Conservation (phyloP, 805 yeast genomes). For the Zygoascus flipseniorum region DNA sequence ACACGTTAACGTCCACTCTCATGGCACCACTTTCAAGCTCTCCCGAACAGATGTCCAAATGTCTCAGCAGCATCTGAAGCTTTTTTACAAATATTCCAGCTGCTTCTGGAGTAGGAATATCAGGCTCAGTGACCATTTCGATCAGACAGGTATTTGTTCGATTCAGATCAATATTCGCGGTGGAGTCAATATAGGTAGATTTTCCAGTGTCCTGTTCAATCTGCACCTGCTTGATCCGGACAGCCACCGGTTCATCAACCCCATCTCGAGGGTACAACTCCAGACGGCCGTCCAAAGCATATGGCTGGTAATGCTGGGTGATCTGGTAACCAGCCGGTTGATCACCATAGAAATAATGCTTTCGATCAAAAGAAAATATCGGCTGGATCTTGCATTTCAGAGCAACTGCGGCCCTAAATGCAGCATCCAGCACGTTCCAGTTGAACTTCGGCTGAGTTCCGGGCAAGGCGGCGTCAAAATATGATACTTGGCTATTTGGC, state of each 20-base stretch:
- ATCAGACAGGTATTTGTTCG: constrained; percentile 80
- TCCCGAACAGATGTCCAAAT: constrained; percentile 71
- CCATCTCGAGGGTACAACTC: constrained; percentile 47
- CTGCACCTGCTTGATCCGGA: constrained; percentile 72
- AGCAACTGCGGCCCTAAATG: constrained; percentile 66
- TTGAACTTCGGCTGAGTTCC: constrained; percentile 86
- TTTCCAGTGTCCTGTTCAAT: constrained; percentile 94
- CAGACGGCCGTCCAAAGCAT: constrained; percentile 61
- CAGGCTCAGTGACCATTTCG: constrained; percentile 89
- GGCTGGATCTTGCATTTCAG: constrained; percentile 50
- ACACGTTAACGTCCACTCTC: constrained; percentile 91
- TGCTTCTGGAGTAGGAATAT: constrained; percentile 56
- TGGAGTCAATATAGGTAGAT: constrained; percentile 42
- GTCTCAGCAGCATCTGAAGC: constrained; percentile 62
- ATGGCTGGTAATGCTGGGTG: constrained; percentile 79
- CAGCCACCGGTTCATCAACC: constrained; percentile 34
- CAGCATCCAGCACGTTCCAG: constrained; percentile 60
- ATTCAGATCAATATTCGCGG: constrained; percentile 62
- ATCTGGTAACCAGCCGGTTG: constrained; percentile 96
- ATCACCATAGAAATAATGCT: constrained; percentile 93
- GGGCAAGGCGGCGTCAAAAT: constrained; percentile 79
- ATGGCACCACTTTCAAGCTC: constrained; percentile 92
- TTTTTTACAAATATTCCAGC: constrained; percentile 75
- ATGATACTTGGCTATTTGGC: constrained; percentile 68
- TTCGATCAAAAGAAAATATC: constrained; percentile 72